Percentiles rank a stretch among this genome's conserved stretches.
These are phyloP conservation scores for Aspergillus glaucus DNA, from an alignment of 2,329 filamentous ascomycete genomes.

Conservation along the genomic window DNA sequence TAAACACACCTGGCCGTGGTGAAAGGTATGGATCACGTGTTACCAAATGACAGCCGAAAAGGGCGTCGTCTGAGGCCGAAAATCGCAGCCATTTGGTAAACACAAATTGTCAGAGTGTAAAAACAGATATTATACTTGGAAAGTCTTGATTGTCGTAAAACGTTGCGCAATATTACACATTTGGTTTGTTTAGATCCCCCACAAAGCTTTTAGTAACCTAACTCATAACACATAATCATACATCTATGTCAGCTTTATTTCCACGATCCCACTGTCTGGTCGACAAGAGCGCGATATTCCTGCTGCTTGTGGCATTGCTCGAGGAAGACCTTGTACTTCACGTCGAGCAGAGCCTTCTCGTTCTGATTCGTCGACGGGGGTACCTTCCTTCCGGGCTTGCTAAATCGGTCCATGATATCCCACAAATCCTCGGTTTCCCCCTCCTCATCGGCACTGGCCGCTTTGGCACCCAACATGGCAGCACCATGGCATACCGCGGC, in stretches of 20 bases:
- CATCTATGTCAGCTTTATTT: conserved; percentile 2
- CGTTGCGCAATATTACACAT: neutral
- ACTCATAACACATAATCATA: neutral
- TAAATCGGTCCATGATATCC: conserved; percentile 97
- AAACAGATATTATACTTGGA: too few species aligned
- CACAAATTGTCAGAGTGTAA: too few species aligned
- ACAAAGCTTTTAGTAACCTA: neutral
- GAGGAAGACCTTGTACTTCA: conserved; percentile 93
- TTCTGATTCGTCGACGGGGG: conserved; percentile 63
- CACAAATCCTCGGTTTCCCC: conserved; percentile 82
- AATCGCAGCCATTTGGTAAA: too few species aligned
- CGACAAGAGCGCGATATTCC: conserved; percentile 70
- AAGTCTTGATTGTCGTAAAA: too few species aligned
- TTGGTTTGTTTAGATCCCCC: neutral
- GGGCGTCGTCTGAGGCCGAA: too few species aligned
- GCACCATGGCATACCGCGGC: conserved; percentile 97
- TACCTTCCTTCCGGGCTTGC: conserved; percentile 82
- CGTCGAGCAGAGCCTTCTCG: conserved; percentile 73
- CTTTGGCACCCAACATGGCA: conserved; percentile 95
- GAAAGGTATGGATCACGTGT: too few species aligned
- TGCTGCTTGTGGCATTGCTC: conserved; percentile 86
- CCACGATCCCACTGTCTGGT: conserved; percentile 52
- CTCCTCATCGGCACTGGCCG: conserved; percentile 72
- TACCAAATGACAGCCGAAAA: too few species aligned
- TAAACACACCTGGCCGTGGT: too few species aligned